Base-by-base conservation (phyloP, 2,329 filamentous ascomycete genomes). In the Pseudogymnoascus sp. region DNA sequence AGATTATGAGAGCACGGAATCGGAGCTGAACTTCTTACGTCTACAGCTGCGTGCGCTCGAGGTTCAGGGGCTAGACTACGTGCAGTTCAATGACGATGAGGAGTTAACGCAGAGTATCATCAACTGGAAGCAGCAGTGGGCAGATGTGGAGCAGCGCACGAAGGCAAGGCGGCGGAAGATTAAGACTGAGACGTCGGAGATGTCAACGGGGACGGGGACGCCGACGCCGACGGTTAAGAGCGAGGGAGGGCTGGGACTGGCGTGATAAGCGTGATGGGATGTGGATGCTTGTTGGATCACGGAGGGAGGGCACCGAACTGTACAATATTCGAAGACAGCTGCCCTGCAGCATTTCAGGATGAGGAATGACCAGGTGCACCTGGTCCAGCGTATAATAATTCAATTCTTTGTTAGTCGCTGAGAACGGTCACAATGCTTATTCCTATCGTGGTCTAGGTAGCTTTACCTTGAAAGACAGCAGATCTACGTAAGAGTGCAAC, bases 31-130 rank as follows among this genome's bases (percentile, higher is more conserved):
- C 51, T 84, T 84, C 71, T 79, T 86, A 45, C 82, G 84, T 64
- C 83, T 90, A 66, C 82, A 84, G 71, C 78, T 87, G 67, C 84
- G 85, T 68, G 84, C 82, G 21, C 81, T 88, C 68, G 84, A 88
- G 76, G 81, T 85, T 16, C 83, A 85, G 68, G 81, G 81, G 71
- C 77, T 77, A 37, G 73, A 74, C 66, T 77, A 79, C 65, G 73
- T 81, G n/a, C 76, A 81, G 16, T 65, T 77, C 48, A 79, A 80
- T 64, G 78, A 79, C 1, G 83, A 86, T 71, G 77, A 79, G 28
- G 84, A 86, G 65, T 79, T 88, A 36, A 77, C 80, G 66, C 79
- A 81, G 66, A 85, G 83, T 72, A 86, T 88, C 67, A 76, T 79
- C 65, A 80, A 80, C 67, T 88, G 85, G 82, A 87, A 86, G 73